A percentile compares a stretch with the other conserved stretches of the same genome.
Conservation (phyloP, 768 basidiomycete genomes). For the Zangia roseola region DNA sequence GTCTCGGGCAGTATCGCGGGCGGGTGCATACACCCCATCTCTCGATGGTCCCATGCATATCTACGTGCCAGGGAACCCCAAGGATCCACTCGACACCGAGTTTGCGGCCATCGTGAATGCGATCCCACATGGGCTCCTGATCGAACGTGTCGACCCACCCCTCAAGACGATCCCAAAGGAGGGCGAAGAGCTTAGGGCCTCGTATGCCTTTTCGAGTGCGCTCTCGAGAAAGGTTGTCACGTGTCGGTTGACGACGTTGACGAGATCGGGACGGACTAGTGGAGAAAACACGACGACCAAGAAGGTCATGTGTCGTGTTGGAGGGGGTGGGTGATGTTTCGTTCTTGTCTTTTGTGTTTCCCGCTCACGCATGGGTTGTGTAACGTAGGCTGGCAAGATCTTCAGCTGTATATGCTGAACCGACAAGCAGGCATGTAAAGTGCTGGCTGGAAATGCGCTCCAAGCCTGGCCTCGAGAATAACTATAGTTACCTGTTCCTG, state of each 20-base stretch:
- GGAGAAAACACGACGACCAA: slow-evolving; percentile 49
- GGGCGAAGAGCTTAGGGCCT: slow-evolving; percentile 78
- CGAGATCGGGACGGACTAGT: slow-evolving; percentile 49
- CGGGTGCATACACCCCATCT: slow-evolving; percentile 62
- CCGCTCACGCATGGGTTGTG: slow-evolving; percentile 1
- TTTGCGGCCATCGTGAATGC: slow-evolving; percentile 74
- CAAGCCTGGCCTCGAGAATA: background rate
- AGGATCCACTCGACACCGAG: slow-evolving; percentile 82
- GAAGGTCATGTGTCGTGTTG: slow-evolving; percentile 92
- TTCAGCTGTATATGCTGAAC: slow-evolving; percentile 73
- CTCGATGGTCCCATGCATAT: slow-evolving; percentile 53
- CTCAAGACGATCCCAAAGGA: slow-evolving; percentile 61
- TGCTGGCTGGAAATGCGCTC: background rate
- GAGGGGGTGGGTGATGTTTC: slow-evolving; percentile 61
- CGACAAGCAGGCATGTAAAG: slow-evolving; percentile 66
- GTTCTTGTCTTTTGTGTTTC: background rate
- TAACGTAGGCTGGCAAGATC: slow-evolving; percentile 71
- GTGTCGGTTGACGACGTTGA: slow-evolving; percentile 77
- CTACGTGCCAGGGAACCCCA: slow-evolving; percentile 63
- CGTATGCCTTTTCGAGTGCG: slow-evolving; percentile 78
- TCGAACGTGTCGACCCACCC: slow-evolving; percentile 81
- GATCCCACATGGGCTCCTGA: slow-evolving; percentile 70
- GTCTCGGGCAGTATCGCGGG: slow-evolving; percentile 64
- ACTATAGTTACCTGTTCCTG: background rate
- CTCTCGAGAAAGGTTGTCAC: slow-evolving; percentile 73